These are phyloP conservation scores for Mortierella hygrophila DNA, from an alignment of 192 early-diverging fungal genomes.

Conservation along the genomic window DNA sequence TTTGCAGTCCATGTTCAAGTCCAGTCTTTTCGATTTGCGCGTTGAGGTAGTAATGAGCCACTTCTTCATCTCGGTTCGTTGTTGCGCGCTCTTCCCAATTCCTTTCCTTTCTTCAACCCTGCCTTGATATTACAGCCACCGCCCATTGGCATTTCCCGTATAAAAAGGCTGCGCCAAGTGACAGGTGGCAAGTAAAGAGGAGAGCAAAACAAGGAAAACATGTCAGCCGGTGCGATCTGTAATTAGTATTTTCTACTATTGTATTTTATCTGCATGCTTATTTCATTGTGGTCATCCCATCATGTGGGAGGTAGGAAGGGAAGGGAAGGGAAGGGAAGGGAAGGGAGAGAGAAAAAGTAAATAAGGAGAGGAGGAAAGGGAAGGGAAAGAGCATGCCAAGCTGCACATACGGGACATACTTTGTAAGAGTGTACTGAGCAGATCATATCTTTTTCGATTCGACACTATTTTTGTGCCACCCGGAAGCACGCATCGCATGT, in stretches of 20 bases:
- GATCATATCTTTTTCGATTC: background rate
- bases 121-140: no score
- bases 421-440: background rate
- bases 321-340: background rate
- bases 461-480: conserved; percentile 5
- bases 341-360: background rate
- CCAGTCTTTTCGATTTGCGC: no score
- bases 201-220: background rate
- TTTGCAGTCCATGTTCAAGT: no score
- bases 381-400: conserved; percentile 9
- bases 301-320: conserved; percentile 22
- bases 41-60: no score
- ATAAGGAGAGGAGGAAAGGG: background rate
- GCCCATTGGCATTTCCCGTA: background rate
- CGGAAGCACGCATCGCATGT: background rate
- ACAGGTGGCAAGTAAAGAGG: background rate
- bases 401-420: background rate
- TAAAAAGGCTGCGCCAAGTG: background rate
- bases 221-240: background rate
- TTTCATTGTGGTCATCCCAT: conserved; percentile 29
- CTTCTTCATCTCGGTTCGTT: no score
- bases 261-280: background rate
- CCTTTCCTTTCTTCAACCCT: no score
- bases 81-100: no score
- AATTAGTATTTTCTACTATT: background rate